Conservation (phyloP, 768 basidiomycete species). For the Russula ochroleuca region DNA sequence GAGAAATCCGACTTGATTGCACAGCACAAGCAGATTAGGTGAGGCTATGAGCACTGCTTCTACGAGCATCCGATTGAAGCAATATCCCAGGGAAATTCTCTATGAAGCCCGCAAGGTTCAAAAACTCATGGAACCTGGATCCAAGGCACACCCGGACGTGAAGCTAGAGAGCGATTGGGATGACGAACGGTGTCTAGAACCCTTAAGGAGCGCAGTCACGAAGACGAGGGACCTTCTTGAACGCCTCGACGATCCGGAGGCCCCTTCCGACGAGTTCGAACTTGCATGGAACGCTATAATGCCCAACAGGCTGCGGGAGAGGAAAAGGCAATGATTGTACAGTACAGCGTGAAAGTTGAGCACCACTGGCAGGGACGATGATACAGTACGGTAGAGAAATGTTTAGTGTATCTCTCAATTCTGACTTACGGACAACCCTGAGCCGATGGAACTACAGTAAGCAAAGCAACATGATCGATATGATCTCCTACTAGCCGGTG, state of each 20-base stretch:
- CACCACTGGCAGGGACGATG: too few relatives aligned
- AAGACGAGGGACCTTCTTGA: constrained; percentile 5
- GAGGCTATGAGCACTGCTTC: neutral
- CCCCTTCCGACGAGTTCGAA: constrained; percentile 8
- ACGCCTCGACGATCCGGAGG: neutral
- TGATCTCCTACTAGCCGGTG: too few relatives aligned
- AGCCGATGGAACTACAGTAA: neutral
- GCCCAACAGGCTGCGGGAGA: neutral
- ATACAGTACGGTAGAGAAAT: neutral
- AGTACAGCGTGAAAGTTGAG: neutral
- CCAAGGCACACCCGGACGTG: neutral
- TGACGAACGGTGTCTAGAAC: neutral
- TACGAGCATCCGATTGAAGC: neutral
- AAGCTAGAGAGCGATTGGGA: neutral
- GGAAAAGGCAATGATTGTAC: neutral
- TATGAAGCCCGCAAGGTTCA: neutral
- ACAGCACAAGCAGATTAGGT: constrained; percentile 8
- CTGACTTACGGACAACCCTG: neutral
- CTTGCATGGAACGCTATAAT: constrained; percentile 21
- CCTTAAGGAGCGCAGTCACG: constrained; percentile 6
- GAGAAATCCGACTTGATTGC: constrained; percentile 8
- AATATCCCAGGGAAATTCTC: neutral
- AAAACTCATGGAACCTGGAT: neutral
- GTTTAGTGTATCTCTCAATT: neutral
- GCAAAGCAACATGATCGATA: too few relatives aligned